Conservation (phyloP, 2,329 filamentous ascomycete genomes). For the Clonostachys solani region DNA sequence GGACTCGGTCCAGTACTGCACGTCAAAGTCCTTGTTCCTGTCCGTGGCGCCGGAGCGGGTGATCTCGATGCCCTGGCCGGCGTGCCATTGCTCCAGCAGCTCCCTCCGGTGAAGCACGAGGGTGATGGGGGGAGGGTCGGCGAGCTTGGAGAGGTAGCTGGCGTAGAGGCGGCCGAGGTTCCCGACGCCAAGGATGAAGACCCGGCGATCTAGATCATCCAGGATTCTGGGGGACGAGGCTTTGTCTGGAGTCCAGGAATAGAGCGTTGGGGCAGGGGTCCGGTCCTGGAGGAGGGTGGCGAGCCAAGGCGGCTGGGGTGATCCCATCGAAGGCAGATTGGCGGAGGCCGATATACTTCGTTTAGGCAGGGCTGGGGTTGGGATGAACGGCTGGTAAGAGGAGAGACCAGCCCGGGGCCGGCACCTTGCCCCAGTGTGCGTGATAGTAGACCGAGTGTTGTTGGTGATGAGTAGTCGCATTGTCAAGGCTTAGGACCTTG, state of each 20-base stretch:
- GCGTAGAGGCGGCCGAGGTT: slow-evolving; percentile 80
- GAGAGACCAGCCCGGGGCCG: no score
- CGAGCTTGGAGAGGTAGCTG: slow-evolving; percentile 58
- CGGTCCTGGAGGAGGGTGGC: slow-evolving; percentile 15
- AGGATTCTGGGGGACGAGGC: slow-evolving; percentile 7
- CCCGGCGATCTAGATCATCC: slow-evolving; percentile 32
- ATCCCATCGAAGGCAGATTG: no score
- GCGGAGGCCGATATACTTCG: no score
- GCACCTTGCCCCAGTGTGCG: no score
- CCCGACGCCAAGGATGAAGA: slow-evolving; percentile 77
- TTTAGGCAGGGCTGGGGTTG: no score
- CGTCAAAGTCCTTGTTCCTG: slow-evolving; percentile 31
- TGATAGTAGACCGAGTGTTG: no score
- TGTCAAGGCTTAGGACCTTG: no score
- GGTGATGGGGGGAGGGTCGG: slow-evolving; percentile 66
- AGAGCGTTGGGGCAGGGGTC: slow-evolving; percentile 23
- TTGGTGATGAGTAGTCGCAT: no score
- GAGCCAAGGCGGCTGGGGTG: slow-evolving; percentile 24
- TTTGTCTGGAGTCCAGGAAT: slow-evolving; percentile 27
- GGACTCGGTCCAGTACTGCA: slow-evolving; percentile 48
- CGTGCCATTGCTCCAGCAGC: slow-evolving; percentile 42
- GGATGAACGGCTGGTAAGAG: no score
- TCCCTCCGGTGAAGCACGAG: slow-evolving; percentile 67
- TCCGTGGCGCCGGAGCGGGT: slow-evolving; percentile 24
- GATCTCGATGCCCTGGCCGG: slow-evolving; percentile 38